Percentiles rank a stretch among this genome's conserved stretches.
Evolutionary conservation across 163 green algal genomes (phyloP).

Genomic region (Chlorella variabilis): DNA sequence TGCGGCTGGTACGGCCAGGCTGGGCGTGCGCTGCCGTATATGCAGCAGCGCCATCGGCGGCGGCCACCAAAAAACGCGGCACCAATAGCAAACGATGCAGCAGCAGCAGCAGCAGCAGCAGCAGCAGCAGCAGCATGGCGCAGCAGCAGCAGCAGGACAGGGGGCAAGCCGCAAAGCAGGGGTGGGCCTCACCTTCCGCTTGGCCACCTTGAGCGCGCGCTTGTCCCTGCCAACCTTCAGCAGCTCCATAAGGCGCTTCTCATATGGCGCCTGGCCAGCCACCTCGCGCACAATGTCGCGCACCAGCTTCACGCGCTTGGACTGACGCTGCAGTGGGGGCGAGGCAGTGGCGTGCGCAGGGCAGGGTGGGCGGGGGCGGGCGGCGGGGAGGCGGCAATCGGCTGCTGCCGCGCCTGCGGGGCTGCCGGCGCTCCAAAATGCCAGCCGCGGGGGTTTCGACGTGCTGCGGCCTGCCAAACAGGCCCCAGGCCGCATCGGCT

Average conservation of each 20-base stretch:
- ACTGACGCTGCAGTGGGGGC: constrained; percentile 68
- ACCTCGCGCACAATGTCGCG: constrained; percentile 95
- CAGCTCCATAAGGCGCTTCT: constrained; percentile 96
- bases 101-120: background rate
- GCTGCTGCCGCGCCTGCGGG: background rate
- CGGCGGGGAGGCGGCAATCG: too few species aligned
- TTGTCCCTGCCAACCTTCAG: constrained; percentile 99
- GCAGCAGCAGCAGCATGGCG: background rate
- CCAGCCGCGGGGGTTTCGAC: too few species aligned
- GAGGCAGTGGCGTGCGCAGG: background rate
- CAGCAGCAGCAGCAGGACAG: too few species aligned
- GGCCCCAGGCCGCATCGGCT: background rate
- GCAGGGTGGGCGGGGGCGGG: background rate
- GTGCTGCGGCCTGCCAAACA: too few species aligned
- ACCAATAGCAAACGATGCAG: too few species aligned
- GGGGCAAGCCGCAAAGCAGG: too few species aligned
- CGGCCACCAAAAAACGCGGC: too few species aligned
- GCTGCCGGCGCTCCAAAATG: background rate
- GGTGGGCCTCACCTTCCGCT: constrained; percentile 85
- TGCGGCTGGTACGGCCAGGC: too few species aligned
- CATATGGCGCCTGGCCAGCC: constrained; percentile 94
- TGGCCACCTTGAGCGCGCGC: constrained; percentile 97
- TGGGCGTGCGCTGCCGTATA: too few species aligned
- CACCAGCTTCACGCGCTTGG: constrained; percentile 93
- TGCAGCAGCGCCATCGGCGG: too few species aligned